These are phyloP conservation scores for Claviceps citrina DNA, from an alignment of 2,329 filamentous ascomycete genomes.

Conservation along the genomic window DNA sequence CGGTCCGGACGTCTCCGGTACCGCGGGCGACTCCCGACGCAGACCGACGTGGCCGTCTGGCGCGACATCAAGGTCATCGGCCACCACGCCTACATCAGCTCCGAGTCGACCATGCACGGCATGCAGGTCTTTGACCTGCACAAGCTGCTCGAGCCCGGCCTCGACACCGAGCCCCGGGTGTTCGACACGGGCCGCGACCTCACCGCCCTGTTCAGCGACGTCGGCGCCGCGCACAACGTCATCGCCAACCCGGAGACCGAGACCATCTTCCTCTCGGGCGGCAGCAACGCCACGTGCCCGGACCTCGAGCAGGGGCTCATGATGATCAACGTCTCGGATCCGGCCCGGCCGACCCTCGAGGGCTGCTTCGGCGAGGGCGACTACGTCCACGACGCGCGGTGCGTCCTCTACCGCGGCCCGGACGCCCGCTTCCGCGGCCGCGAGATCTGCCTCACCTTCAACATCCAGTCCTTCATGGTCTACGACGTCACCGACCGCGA, in stretches of 20 bases:
- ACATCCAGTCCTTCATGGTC: conserved; percentile 33
- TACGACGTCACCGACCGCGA: conserved; percentile 30
- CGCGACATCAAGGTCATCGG: conserved; percentile 26
- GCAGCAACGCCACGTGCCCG: conserved; percentile 12
- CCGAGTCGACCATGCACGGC: conserved; percentile 32
- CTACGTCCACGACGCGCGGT: conserved; percentile 38
- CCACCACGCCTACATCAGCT: conserved; percentile 22
- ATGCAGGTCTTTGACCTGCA: conserved; percentile 50
- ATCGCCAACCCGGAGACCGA: conserved; percentile 23
- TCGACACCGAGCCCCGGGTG: conserved; percentile 21
- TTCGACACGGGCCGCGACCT: conserved; percentile 19
- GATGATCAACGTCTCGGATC: conserved; percentile 39
- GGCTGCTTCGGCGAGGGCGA: conserved; percentile 34
- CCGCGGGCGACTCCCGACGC: conserved; percentile 28
- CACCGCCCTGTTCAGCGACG: conserved; percentile 18
- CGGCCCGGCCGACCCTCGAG: conserved; percentile 31
- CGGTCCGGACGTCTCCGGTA: conserved; percentile 27
- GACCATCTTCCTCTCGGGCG: conserved; percentile 29
- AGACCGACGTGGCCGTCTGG: conserved; percentile 21
- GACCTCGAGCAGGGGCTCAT: conserved; percentile 33
- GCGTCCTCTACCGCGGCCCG: conserved; percentile 35
- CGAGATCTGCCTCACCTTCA: conserved; percentile 38
- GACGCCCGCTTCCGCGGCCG: conserved; percentile 23
- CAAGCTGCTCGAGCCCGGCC: conserved; percentile 25
- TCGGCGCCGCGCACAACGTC: conserved; percentile 31